Base-by-base conservation (phyloP, 2,329 filamentous ascomycete genomes). In the Epichloe scottii region DNA sequence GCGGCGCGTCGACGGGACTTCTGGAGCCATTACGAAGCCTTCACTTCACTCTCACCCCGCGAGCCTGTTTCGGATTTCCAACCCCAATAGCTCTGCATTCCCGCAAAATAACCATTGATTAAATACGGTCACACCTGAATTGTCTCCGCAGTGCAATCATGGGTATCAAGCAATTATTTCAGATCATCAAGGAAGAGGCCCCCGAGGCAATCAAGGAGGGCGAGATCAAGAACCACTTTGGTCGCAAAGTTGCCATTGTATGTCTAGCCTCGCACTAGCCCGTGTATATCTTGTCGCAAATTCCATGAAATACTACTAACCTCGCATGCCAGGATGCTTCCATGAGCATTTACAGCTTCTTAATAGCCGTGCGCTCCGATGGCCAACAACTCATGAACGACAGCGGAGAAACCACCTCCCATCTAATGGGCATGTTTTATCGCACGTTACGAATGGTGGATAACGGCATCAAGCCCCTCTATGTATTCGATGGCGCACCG, bases 341-440 rank as follows among this genome's bases (percentile, higher is more conserved):
- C 46, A 98, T 98, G 93, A 95, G 88, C 71, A 90, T 98, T 63
- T 98, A 98, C 77, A 95, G 88, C 69, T 98, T 98, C 74, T 81
- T 98, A 54, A 93, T 98, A 66, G 93, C 93, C 47, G 93, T 98
- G 51, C 89, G 93, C 60, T 96, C 90, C 62, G 89, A 95, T 61
- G 93, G 93, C 60, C 89, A 98, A 68, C 89, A 96, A 70, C 84
- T 98, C 61, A 97, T 84, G 78, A 94, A 85, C 68, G 93, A 98
- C 63, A 85, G 84, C 49, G 93, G 93, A 62, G 89, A 97, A 68
- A 98, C 93, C 2, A 98, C 93, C 1, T 98, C 93, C 17, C 93
- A 98, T 67, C 74, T 98, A 15, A 97, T 98, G 90, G 93, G 93
- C 63, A 91, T 98, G 83, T 98, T 98, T 75, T 98, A 98, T 75